phyloP scores from a whole-genome alignment of 1,284 basidiomycete species.

The Sanghuangporus weigelae region DNA sequence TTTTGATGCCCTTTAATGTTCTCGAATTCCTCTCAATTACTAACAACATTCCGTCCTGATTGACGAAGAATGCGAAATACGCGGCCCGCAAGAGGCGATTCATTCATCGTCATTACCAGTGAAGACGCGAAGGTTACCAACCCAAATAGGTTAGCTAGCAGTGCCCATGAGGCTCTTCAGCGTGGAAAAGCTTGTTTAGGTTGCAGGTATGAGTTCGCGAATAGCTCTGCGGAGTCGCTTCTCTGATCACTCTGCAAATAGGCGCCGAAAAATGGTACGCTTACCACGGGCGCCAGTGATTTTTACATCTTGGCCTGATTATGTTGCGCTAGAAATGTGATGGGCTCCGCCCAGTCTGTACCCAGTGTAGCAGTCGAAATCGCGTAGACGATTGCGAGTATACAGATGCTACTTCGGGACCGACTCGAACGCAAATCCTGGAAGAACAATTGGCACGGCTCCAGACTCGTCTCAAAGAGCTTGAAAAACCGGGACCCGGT shows the following conservation, averaged over 20 bases:
- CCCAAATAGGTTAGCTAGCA: neutral
- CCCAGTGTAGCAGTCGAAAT: slow-evolving; percentile 30
- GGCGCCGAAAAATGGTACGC: slow-evolving; percentile 36
- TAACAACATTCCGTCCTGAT: too few species aligned
- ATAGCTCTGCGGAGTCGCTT: neutral
- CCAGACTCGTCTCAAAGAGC: slow-evolving; percentile 32
- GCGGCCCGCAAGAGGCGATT: neutral
- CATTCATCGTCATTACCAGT: slow-evolving; percentile 7
- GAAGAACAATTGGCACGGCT: slow-evolving; percentile 34
- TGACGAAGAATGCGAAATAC: neutral
- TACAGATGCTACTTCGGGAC: slow-evolving; percentile 27
- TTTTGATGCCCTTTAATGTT: too few species aligned
- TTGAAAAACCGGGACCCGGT: slow-evolving; percentile 30
- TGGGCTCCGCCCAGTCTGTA: slow-evolving; percentile 33
- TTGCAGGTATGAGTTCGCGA: slow-evolving; percentile 20
- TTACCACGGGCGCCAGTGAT: neutral
- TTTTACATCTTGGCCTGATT: neutral
- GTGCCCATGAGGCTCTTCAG: slow-evolving; percentile 19
- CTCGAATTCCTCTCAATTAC: too few species aligned
- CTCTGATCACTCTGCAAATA: slow-evolving; percentile 11
- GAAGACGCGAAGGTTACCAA: neutral
- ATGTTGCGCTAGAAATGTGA: slow-evolving; percentile 33
- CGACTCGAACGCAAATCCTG: slow-evolving; percentile 31
- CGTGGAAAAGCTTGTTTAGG: slow-evolving; percentile 25
- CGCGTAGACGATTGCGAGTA: slow-evolving; percentile 38